Evolutionary conservation across 177 flowering plant species (phyloP), one percentile per base, ranked within the genome.

Genomic region (Tripterygium wilfordii): DNA sequence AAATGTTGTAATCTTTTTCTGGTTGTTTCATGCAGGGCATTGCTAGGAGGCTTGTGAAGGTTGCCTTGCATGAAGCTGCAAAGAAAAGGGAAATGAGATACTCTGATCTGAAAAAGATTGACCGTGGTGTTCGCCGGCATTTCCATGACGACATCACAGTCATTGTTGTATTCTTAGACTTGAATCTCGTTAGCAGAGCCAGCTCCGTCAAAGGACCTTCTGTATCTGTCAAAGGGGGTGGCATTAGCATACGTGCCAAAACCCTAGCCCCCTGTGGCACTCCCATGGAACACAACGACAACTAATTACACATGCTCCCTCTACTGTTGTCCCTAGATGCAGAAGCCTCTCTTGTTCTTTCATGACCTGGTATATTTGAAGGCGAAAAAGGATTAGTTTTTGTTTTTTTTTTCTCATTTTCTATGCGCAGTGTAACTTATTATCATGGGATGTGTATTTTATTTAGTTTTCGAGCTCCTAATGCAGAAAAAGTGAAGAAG

Each of bases 61-160:
- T 65, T 36, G 91, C 88, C 29, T 26, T 83, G 56, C 83, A 71
- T 49, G 64, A 82, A n/a, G n/a, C n/a, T n/a, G n/a, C n/a, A n/a
- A n/a, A n/a, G n/a, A n/a, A 82, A 57, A 69, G 89, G 54, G 91
- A 81, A 58, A 83, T 83, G 91, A 70, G 88, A 44, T 83, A 83
- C 67, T 72, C 88, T 0, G 91, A 83, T 46, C 58, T 83, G 61
- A 83, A 83, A 71, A 76, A 81, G 60, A 81, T 81, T 10, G 86
- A 83, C 30, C 69, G 86, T 1, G 86, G 86, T 2, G 82, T 83
- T 1, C 79, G 86, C 23, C 72, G 91, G 55, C 91, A 83, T 59
- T 83, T 83, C 75, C 91, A 83, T n/a, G 91, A 83, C 38, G 91
- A 80, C 71, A 82, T 77, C 46, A 82, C 89, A 4, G 89, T 82